These are phyloP conservation scores for Cladosporium velox DNA, from an alignment of 2,329 filamentous ascomycete species.

Conservation along the genomic window DNA sequence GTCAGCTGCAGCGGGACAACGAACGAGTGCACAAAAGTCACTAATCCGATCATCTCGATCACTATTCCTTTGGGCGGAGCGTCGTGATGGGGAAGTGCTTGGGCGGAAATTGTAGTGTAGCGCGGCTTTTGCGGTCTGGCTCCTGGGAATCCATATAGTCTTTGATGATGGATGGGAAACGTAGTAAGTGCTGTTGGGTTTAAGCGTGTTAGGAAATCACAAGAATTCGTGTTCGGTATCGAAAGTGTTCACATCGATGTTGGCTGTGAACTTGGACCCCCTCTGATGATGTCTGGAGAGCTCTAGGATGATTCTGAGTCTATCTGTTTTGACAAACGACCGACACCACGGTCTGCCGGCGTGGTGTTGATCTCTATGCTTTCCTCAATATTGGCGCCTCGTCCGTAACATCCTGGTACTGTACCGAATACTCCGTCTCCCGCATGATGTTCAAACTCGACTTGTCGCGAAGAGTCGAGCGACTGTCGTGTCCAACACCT, in stretches of 20 bases:
- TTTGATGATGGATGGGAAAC: background rate
- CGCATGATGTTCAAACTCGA: background rate
- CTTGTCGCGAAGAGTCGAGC: background rate
- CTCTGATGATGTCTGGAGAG: background rate
- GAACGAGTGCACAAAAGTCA: slow-evolving; percentile 23
- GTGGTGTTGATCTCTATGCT: background rate
- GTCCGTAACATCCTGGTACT: background rate
- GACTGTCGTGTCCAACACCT: background rate
- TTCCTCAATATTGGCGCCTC: background rate
- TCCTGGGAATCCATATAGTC: background rate
- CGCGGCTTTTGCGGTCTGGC: background rate
- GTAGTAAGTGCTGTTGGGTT: background rate
- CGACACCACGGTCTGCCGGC: no score
- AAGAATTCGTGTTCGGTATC: background rate
- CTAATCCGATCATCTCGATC: background rate
- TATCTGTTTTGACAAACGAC: background rate
- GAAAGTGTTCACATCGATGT: background rate
- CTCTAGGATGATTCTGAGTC: background rate
- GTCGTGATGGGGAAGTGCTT: background rate
- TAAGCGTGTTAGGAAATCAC: background rate
- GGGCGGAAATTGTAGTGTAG: background rate
- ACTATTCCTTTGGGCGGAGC: background rate
- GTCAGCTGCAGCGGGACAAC: slow-evolving; percentile 31
- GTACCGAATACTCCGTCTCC: slow-evolving; percentile 10
- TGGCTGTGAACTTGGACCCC: background rate